Percentiles rank a stretch among this genome's conserved stretches.
Evolutionary conservation across 257 asterid species (phyloP).

Genomic region (Fraxinus quadrangulata): DNA sequence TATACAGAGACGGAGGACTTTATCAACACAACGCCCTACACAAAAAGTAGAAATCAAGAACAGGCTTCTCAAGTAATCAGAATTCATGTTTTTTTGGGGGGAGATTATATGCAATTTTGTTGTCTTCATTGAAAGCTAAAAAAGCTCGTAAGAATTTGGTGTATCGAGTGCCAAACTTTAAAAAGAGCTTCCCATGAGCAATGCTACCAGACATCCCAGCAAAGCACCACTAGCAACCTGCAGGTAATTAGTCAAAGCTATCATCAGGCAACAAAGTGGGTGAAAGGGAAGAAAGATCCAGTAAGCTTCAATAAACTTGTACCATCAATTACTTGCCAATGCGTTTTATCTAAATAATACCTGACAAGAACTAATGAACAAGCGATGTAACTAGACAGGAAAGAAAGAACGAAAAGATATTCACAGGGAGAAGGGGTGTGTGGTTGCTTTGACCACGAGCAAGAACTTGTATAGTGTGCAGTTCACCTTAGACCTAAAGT

Average conservation of each 20-base stretch:
- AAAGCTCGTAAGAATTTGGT: not conserved
- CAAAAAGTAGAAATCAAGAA: not conserved
- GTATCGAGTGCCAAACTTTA: not conserved
- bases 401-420: not conserved
- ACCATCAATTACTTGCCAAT: not conserved
- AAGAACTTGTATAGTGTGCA: not conserved
- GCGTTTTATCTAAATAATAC: slow-evolving; percentile 5
- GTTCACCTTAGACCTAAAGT: not conserved
- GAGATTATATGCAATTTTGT: slow-evolving; percentile 15
- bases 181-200: slow-evolving; percentile 48
- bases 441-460: not conserved
- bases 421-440: not conserved
- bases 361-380: not conserved
- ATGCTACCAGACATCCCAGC: slow-evolving; percentile 62
- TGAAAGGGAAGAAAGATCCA: not conserved
- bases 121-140: not conserved
- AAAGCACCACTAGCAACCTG: slow-evolving; percentile 83
- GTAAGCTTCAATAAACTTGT: not conserved
- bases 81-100: not conserved
- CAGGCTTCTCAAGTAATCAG: not conserved
- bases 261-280: slow-evolving; percentile 8
- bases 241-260: not conserved
- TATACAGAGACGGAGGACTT: not conserved
- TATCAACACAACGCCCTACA: not conserved
- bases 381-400: not conserved